Conservation (phyloP, 2,329 filamentous ascomycete genomes). For the Trichoderma pleuroti region DNA sequence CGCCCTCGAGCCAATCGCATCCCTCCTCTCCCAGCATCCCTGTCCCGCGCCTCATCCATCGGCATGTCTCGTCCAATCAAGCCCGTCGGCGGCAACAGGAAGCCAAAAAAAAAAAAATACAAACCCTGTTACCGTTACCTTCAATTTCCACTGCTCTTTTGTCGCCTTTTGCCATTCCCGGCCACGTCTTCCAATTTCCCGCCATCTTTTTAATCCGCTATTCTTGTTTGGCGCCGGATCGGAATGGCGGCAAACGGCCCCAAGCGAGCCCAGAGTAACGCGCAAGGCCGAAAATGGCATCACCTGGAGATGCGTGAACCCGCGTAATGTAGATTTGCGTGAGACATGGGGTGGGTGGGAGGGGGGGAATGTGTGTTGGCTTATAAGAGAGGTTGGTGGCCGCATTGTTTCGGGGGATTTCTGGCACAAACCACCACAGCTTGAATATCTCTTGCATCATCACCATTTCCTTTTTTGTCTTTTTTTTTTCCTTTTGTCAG, state of each 20-base stretch:
- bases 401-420: not conserved
- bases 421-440: conserved; percentile 6
- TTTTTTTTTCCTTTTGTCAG: conserved; percentile 23
- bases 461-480: conserved; percentile 24
- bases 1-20: not conserved
- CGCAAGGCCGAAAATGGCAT: not conserved
- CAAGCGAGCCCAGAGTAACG: not conserved
- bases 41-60: not conserved
- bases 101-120: not conserved
- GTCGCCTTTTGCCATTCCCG: not conserved
- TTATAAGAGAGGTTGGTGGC: conserved; percentile 17
- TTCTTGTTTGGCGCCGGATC: not conserved
- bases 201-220: not conserved
- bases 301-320: not conserved
- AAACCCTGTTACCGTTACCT: not conserved
- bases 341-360: not conserved
- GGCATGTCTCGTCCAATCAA: conserved; percentile 11
- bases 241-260: not conserved
- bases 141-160: not conserved
- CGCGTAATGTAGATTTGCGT: not conserved
- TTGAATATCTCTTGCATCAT: conserved; percentile 14
- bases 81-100: not conserved
- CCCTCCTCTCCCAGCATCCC: not conserved
- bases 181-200: not conserved
- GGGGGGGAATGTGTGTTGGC: not conserved